A percentile compares a stretch with the other conserved stretches of the same genome.
phyloP scores from a whole-genome alignment of 1,284 basidiomycete genomes.

The Mrakiaceae sp. region DNA sequence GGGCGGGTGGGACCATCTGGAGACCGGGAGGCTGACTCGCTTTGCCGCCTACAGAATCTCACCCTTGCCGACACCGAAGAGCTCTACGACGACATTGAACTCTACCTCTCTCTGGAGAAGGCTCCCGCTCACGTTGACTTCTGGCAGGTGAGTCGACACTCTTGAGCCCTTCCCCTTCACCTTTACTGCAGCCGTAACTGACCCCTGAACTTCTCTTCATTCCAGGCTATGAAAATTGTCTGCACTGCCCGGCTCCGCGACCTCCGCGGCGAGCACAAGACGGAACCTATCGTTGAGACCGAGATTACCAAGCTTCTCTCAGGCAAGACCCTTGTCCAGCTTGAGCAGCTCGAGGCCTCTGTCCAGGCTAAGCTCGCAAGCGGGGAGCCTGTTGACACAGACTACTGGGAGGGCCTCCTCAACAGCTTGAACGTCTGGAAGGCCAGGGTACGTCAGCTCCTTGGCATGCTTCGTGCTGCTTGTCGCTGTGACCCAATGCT shows the following conservation, averaged over 20 bases:
- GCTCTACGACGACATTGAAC: conserved; percentile 86
- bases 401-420: conserved; percentile 93
- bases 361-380: conserved; percentile 80
- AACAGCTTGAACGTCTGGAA: conserved; percentile 95
- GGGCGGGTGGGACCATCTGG: neutral
- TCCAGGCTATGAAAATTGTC: conserved; percentile 87
- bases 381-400: conserved; percentile 88
- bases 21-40: neutral
- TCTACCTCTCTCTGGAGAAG: conserved; percentile 78
- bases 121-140: conserved; percentile 81
- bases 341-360: conserved; percentile 68
- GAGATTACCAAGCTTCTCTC: conserved; percentile 62
- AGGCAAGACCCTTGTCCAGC: conserved; percentile 72
- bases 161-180: conserved; percentile 9
- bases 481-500: too few species aligned
- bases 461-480: too few species aligned
- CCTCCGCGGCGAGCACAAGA: conserved; percentile 44
- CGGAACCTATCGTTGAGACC: conserved; percentile 51
- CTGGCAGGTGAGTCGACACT: conserved; percentile 64
- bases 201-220: neutral
- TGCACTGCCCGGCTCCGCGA: conserved; percentile 85
- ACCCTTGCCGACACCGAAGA: conserved; percentile 80
- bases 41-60: conserved; percentile 50
- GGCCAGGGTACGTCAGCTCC: conserved; percentile 58
- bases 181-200: conserved; percentile 10